A percentile compares a stretch with the other conserved stretches of the same genome.
Conservation (phyloP, 2,329 filamentous ascomycete genomes). For the Bisporella sp. region DNA sequence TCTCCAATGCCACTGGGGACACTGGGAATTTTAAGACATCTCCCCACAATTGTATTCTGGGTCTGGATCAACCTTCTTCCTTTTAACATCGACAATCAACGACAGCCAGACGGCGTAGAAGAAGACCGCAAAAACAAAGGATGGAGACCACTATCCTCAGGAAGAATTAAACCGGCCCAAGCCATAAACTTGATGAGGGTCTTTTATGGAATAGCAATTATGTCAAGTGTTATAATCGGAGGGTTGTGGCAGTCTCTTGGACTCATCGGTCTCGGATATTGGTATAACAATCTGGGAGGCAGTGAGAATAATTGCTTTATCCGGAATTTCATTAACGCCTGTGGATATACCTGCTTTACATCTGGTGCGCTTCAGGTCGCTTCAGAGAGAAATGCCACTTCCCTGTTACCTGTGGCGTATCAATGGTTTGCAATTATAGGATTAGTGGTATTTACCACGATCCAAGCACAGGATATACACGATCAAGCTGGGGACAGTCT, state of each 20-base stretch:
- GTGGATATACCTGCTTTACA: constrained; percentile 16
- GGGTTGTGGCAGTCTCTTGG: constrained; percentile 23
- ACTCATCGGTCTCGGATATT: constrained; percentile 1
- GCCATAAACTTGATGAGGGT: not conserved
- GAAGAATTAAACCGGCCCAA: constrained; percentile 14
- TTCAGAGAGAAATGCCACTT: not conserved
- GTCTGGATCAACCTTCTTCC: constrained; percentile 21
- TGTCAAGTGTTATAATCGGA: constrained; percentile 17
- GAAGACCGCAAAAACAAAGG: constrained; percentile 28
- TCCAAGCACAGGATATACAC: constrained; percentile 25
- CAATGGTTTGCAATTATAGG: constrained; percentile 5
- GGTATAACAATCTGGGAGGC: constrained; percentile 8
- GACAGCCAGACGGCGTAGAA: constrained; percentile 17
- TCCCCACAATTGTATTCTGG: constrained; percentile 1
- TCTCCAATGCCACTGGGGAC: not conserved
- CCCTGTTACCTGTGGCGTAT: not conserved
- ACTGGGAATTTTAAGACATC: not conserved
- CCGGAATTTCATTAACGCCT: constrained; percentile 6
- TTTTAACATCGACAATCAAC: constrained; percentile 26
- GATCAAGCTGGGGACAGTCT: constrained; percentile 22
- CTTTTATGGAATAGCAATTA: constrained; percentile 1
- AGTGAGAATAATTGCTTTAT: constrained; percentile 2
- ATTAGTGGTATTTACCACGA: constrained; percentile 11
- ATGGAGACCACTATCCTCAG: constrained; percentile 25
- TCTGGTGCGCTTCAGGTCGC: constrained; percentile 16